Evolutionary conservation across 805 yeast species (phyloP).

Genomic region (Metahyphopichia silvanorum): DNA sequence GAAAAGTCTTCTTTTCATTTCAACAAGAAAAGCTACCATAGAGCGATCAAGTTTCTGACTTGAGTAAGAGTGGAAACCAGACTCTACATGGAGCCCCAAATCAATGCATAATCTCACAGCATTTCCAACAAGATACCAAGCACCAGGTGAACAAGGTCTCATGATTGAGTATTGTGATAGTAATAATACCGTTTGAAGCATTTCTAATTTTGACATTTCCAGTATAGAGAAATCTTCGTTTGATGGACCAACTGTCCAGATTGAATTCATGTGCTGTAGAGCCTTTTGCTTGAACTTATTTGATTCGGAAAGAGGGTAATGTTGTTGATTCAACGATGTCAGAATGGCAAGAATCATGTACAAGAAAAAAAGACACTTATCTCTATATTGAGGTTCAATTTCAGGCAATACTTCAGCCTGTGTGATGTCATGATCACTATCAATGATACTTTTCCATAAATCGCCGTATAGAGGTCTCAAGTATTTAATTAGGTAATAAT

Average conservation of each 20-base stretch:
- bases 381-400: neutral
- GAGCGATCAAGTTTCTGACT: neutral
- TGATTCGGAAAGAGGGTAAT: slow-evolving; percentile 6
- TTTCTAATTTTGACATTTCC: slow-evolving; percentile 10
- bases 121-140: slow-evolving; percentile 15
- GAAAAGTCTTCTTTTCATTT: slow-evolving; percentile 36
- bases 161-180: slow-evolving; percentile 14
- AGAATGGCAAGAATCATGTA: slow-evolving; percentile 12
- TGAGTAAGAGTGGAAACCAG: neutral
- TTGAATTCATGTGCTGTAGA: slow-evolving; percentile 6
- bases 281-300: slow-evolving; percentile 9
- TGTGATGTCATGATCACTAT: neutral
- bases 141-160: slow-evolving; percentile 16
- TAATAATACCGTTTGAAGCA: slow-evolving; percentile 12
- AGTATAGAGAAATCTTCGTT: no score
- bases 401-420: neutral
- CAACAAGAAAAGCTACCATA: slow-evolving; percentile 1
- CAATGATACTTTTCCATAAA: slow-evolving; percentile 2
- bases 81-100: slow-evolving; percentile 6
- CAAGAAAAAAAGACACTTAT: slow-evolving; percentile 11
- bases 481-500: slow-evolving; percentile 9
- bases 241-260: slow-evolving; percentile 7
- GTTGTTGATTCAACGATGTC: slow-evolving; percentile 12
- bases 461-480: slow-evolving; percentile 11
- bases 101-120: slow-evolving; percentile 12